These are phyloP conservation scores for Linum usitatissimum DNA, from an alignment of 345 rosid genomes.

Conservation along the genomic window DNA sequence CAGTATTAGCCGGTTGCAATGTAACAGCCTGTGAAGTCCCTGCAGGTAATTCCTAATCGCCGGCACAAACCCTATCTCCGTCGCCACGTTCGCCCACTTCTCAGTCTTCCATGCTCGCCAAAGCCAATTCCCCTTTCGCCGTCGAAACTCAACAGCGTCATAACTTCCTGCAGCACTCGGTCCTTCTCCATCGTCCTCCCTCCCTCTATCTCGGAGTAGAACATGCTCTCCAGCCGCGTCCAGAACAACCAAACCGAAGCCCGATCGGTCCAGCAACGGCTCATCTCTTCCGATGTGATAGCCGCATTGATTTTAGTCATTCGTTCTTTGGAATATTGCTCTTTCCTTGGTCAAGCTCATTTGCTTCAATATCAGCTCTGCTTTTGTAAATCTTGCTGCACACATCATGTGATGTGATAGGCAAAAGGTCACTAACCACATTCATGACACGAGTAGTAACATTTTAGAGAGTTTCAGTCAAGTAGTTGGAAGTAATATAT, in stretches of 20 bases:
- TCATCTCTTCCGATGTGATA: slow-evolving; percentile 14
- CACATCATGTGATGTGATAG: neutral
- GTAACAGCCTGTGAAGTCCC: slow-evolving; percentile 23
- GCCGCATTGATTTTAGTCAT: slow-evolving; percentile 22
- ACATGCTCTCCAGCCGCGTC: slow-evolving; percentile 33
- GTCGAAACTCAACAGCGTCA: slow-evolving; percentile 26
- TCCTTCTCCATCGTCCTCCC: slow-evolving; percentile 17
- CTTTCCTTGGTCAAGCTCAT: slow-evolving; percentile 15
- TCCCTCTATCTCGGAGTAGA: slow-evolving; percentile 18
- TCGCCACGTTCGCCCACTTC: neutral
- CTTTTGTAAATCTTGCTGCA: slow-evolving; percentile 2
- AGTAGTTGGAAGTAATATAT: neutral
- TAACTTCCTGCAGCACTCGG: slow-evolving; percentile 21
- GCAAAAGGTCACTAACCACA: neutral
- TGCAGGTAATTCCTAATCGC: slow-evolving; percentile 32
- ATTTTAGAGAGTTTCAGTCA: neutral
- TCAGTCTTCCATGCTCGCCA: neutral
- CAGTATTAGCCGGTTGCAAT: slow-evolving; percentile 48
- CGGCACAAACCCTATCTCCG: slow-evolving; percentile 17
- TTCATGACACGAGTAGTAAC: neutral
- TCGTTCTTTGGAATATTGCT: slow-evolving; percentile 17
- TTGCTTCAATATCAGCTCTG: neutral
- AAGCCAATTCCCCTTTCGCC: neutral
- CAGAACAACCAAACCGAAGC: slow-evolving; percentile 25
- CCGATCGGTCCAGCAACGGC: slow-evolving; percentile 11